Base-by-base conservation (phyloP, 805 yeast genomes). In the baker's yeast (Saccharomyces cerevisiae) region DNA sequence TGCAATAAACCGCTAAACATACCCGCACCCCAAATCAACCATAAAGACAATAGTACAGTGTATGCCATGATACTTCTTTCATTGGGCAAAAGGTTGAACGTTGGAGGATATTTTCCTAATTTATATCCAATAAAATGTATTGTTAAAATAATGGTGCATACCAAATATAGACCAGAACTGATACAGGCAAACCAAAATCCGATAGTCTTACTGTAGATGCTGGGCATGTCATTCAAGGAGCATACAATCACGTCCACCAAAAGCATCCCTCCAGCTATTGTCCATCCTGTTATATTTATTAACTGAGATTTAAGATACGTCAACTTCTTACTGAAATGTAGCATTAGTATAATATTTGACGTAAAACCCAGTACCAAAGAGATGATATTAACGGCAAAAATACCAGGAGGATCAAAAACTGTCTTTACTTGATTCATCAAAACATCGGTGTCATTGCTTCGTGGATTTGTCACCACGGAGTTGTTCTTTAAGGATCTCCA, bases 181-280 rank as follows among this genome's bases (percentile, higher is more conserved):
- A 85, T 70, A 0, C 80, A 79, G 0, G 89, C 96, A 67, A 77
- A 85, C 90, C 91, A 89, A 65, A 79, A 89, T 1, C 95, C 96
- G 58, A 81, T 84, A 0, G 88, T 64, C 48, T 64, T 63, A 2
- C 60, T 55, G 53, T 61, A 50, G 2, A 50, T 61, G 8, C 48
- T 48, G 4, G 51, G 47, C 49, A 71, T 67, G 51, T 71, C 58
- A 5, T 43, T 49, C 0, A 50, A 50, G 6, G 59, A 57, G 51
- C 65, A 67, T 2, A 66, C 58, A n/a, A 68, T 57, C 0, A 62
- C 63, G 46, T 63, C 82, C 0, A 73, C 73, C 51, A 85, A 53
- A 36, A 89, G 72, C 11, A 86, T 57, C 1, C 73, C 50, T 4
- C 81, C 74, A 0, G 94, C 94, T 1, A 76, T 46, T 9, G 82